Evolutionary conservation across 108 stramenopile genomes (phyloP).

Genomic region (Hondaea fermentalgiana): DNA sequence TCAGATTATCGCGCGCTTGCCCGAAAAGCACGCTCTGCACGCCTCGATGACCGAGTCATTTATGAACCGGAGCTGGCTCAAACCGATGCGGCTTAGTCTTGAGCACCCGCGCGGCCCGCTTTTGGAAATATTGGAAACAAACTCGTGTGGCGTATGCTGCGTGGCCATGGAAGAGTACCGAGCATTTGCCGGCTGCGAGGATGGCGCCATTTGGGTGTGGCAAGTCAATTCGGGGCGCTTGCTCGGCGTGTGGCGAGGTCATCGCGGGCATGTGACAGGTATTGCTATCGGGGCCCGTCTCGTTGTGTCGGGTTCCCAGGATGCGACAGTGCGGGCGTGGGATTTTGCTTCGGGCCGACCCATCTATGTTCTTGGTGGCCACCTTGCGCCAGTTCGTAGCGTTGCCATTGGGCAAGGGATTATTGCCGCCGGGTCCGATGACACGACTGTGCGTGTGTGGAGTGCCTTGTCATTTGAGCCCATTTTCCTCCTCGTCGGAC

Average conservation of each 20-base stretch:
- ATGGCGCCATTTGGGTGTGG: not conserved
- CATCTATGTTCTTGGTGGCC: not conserved
- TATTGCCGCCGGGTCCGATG: not conserved
- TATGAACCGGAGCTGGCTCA: not conserved
- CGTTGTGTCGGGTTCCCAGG: not conserved
- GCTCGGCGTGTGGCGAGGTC: not conserved
- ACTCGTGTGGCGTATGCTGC: not conserved
- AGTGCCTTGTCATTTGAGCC: not conserved
- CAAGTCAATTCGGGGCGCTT: not conserved
- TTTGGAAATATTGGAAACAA: not conserved
- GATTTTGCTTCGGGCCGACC: not conserved
- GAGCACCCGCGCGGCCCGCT: not conserved
- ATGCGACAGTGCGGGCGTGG: not conserved
- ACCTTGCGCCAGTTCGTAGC: not conserved
- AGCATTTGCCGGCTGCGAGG: not conserved
- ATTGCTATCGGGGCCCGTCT: not conserved
- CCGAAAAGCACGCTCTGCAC: not conserved
- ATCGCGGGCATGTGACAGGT: not conserved
- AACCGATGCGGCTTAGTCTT: not conserved
- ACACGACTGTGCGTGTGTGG: not conserved
- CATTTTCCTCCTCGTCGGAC: not conserved
- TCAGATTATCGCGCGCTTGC: not conserved
- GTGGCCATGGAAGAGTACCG: not conserved
- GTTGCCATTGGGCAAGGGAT: not conserved
- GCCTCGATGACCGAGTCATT: not conserved